Evolutionary conservation across 257 asterid genomes (phyloP), one percentile per base, ranked within the genome.

Genomic region (Solanum pennellii): DNA sequence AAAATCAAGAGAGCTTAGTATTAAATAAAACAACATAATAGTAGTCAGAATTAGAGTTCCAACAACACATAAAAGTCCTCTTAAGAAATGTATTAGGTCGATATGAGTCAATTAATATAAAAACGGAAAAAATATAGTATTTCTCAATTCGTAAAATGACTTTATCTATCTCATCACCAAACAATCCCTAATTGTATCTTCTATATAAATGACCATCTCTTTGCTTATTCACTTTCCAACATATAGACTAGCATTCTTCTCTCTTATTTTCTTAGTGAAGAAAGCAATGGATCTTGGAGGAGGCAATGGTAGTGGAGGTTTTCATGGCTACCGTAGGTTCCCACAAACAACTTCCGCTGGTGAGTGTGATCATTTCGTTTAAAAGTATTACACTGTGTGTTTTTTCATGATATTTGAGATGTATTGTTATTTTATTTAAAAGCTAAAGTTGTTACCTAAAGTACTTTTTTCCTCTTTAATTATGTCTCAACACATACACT

Each of bases 211-310:
- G 73, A 7, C 73, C 73, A 25, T 27, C 2, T 25, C 18, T 12
- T 12, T 7, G 60, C 35, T 29, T 7, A 66, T 66, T 66, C 37
- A 66, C 73, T 25, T 66, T 25, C 73, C 73, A 12, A 25, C 16
- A 25, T 27, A 66, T 25, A 66, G 1, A 23, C 69, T 65, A 65
- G 27, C 68, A 60, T 9, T 21, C 12, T 60, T 60, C 12, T 60
- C 12, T 60, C 33, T 12, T n/a, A 10, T n/a, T 65, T 25, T 65
- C 73, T 12, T 66, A 11, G 18, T n/a, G 37, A 27, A 68, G 16
- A 68, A 68, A 68, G 31, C 16, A 25, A 71, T 77, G 84, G 84
- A 77, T 44, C 62, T 77, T 77, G 39, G 83, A 76, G 83, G 60
- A 77, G 62, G 62, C 83, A 44, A 44, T 42, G 37, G n/a, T 13